These are phyloP conservation scores for Rhodotorula glutinis DNA, from an alignment of 1,284 basidiomycete species.

Conservation along the genomic window DNA sequence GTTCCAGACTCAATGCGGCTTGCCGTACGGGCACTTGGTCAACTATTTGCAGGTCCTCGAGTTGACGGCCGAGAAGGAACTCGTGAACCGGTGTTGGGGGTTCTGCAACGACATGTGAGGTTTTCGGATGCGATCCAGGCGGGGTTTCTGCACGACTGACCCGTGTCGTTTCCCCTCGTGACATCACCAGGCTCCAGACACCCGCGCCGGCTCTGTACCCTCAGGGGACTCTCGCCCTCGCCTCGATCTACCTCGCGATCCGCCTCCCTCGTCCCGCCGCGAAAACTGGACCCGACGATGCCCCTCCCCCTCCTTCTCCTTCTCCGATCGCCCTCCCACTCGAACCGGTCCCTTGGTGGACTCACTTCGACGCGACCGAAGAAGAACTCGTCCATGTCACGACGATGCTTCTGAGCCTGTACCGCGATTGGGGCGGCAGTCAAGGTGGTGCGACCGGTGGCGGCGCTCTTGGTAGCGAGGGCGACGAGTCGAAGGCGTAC, in stretches of 20 bases:
- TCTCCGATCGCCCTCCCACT: conserved; percentile 45
- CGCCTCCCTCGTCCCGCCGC: conserved; percentile 29
- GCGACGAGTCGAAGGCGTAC: neutral
- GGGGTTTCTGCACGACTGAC: neutral
- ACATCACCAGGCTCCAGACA: conserved; percentile 42
- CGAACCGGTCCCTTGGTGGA: conserved; percentile 49
- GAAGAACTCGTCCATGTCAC: conserved; percentile 39
- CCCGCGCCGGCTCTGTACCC: conserved; percentile 44
- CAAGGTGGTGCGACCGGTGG: neutral
- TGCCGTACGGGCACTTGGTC: conserved; percentile 90
- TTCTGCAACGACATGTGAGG: conserved; percentile 50
- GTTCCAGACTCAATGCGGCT: conserved; percentile 59
- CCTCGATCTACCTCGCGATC: conserved; percentile 43
- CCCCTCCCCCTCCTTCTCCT: neutral
- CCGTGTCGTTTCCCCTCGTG: neutral
- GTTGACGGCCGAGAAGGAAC: conserved; percentile 50
- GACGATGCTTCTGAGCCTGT: conserved; percentile 37
- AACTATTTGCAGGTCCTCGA: conserved; percentile 92
- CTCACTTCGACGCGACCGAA: conserved; percentile 48
- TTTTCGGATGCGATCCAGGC: neutral
- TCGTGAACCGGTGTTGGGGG: conserved; percentile 48
- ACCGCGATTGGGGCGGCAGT: conserved; percentile 33
- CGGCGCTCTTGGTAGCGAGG: no score
- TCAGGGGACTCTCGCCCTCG: conserved; percentile 41
- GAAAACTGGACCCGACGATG: neutral